Evolutionary conservation across 805 yeast species (phyloP), one percentile per base, ranked within the genome.

Genomic region (Diddensiella caesifluorescens): DNA sequence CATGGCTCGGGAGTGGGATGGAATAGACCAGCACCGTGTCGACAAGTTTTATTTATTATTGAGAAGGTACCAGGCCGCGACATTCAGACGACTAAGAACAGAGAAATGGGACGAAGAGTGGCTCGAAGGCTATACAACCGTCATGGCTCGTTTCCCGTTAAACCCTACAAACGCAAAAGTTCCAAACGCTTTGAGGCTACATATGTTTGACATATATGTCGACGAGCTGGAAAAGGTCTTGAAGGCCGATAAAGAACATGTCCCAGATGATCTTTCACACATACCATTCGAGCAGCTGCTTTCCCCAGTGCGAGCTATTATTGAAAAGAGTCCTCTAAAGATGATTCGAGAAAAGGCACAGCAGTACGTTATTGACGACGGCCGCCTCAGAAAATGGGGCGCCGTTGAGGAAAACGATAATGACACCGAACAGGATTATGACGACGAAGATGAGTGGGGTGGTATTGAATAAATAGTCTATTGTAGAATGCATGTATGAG

Each of bases 11-110:
- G 95, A 92, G 62, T 92, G 97, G 97, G 71, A 77, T 39, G 69
- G 70, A 5, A 74, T 92, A 41, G 97, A 90, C 63, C 81, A 83
- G 44, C 71, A 70, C 76, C 78, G 98, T 65, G 60, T 89, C 41
- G 96, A 92, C 64, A 92, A 92, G 65, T 92, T 73, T 63, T 77
- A 84, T 53, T 64, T 89, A 64, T 67, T 92, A 52, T 73, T 89
- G 49, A 79, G 98, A 70, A 73, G 88, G 55, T 83, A 79, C 5
- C 62, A 86, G 20, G 75, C 77, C 48, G 81, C 77, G 54, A 77
- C 75, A 51, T 68, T 92, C 51, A 70, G 67, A 50, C 73, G 79
- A 51, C 64, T 89, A 27, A 60, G 68, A 38, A 46, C 53, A 2
- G 69, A 74, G 42, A 59, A 71, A 2, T 88, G 90, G 87, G 69